These are phyloP conservation scores for Solanum ossicruentum DNA, from an alignment of 257 asterid species.

Conservation along the genomic window DNA sequence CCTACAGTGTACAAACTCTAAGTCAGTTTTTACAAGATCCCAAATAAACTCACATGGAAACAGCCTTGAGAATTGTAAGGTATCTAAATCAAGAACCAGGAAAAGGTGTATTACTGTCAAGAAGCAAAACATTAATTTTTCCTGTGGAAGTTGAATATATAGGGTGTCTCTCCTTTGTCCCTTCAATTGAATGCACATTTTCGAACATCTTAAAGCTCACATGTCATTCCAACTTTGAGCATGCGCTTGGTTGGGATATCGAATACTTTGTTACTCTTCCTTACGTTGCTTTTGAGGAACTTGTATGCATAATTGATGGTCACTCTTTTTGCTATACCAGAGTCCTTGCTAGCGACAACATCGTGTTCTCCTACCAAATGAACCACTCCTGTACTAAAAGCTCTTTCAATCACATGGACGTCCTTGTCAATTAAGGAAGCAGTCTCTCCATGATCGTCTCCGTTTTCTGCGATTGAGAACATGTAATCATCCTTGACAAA, in stretches of 20 bases:
- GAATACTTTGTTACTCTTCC: slow-evolving; percentile 28
- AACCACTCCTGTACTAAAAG: slow-evolving; percentile 26
- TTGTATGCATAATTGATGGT: slow-evolving; percentile 38
- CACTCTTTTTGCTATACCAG: slow-evolving; percentile 21
- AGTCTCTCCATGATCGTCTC: not conserved
- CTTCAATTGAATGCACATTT: not conserved
- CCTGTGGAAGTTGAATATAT: not conserved
- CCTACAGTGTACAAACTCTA: too few relatives aligned
- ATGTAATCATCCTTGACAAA: slow-evolving; percentile 16
- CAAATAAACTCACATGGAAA: too few relatives aligned
- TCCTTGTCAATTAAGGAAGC: slow-evolving; percentile 4
- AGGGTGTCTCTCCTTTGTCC: not conserved
- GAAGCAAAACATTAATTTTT: not conserved
- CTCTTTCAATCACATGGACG: slow-evolving; percentile 18
- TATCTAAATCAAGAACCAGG: too few relatives aligned
- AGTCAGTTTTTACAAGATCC: too few relatives aligned
- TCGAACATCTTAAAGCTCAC: slow-evolving; percentile 8
- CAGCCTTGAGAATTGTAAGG: too few relatives aligned
- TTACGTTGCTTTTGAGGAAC: slow-evolving; percentile 38
- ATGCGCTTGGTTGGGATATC: slow-evolving; percentile 48
- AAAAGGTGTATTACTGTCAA: too few relatives aligned
- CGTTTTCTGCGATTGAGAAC: not conserved
- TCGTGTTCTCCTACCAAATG: slow-evolving; percentile 61
- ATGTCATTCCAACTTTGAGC: slow-evolving; percentile 64
- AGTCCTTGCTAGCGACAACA: slow-evolving; percentile 28